Base-by-base conservation (phyloP, 1,284 basidiomycete species). In the Melampsora americana region DNA sequence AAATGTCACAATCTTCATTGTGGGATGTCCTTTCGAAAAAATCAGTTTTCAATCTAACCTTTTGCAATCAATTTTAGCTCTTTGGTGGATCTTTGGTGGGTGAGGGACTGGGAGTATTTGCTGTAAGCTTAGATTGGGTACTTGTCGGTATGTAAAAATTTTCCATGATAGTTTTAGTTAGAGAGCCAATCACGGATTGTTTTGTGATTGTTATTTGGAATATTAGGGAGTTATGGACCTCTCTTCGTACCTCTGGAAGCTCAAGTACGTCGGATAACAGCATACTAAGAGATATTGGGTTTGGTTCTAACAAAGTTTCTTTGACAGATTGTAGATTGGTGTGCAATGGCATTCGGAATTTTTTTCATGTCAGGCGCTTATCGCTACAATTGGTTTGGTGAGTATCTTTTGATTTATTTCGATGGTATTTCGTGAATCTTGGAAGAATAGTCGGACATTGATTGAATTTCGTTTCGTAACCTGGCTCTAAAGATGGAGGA, bases 351-450 rank as follows among this genome's bases (percentile, higher is more conserved):
- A n/a, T 23, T 42, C 35, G 73, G 64, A n/a, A 75, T 75, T 46
- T 48, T 75, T 42, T 44, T 75, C 1, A 67, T 75, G 44, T 68
- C 73, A 26, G 73, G 56, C 0, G 73, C 73, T 42, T 75, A 75
- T 26, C 46, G 59, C 12, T 62, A 68, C 20, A 69, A 75, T 61
- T 75, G 73, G 73, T 59, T 75, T 26, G 73, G 73, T 75, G 50
- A 50, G 64, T 59, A 26, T 35, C 12, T 14, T 44, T 44, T 44
- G n/a, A n/a, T 44, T 14, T 44, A 14, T 3, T 14, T 14, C 9
- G 16, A 14, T 14, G 42, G 16, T 9, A 9, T 14, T 44, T 44
- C 11, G 12, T 14, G 12, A 44, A 44, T 14, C 42, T 14, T 44
- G 42, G 16, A 44, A 44, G 42, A 44, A 14, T 9, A 44, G 42